These are phyloP conservation scores for Eucommia ulmoides DNA, from an alignment of 257 asterid species.

Conservation along the genomic window DNA sequence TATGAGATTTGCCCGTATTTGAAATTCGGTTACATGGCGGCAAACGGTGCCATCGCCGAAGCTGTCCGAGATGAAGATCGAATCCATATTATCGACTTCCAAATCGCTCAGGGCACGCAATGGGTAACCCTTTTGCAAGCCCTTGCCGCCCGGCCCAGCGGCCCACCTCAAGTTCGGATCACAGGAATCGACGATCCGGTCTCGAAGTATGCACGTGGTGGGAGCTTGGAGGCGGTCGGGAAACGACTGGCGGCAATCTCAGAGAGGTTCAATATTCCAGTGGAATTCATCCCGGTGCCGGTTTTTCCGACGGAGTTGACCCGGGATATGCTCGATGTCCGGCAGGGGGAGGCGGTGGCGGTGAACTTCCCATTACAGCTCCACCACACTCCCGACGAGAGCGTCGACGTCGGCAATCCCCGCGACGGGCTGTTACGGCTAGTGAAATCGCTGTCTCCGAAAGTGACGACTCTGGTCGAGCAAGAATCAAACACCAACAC, in stretches of 20 bases:
- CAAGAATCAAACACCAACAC: constrained; percentile 92
- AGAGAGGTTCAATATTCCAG: constrained; percentile 47
- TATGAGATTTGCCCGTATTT: constrained; percentile 86
- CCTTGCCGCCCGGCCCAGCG: constrained; percentile 83
- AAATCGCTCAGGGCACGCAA: constrained; percentile 87
- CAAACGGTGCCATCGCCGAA: constrained; percentile 91
- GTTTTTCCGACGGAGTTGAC: constrained; percentile 58
- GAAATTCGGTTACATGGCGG: constrained; percentile 94
- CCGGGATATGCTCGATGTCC: constrained; percentile 49
- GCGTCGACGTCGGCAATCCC: constrained; percentile 76
- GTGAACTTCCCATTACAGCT: constrained; percentile 84
- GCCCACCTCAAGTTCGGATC: constrained; percentile 78
- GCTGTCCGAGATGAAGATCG: constrained; percentile 67
- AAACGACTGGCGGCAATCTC: constrained; percentile 48
- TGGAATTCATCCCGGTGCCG: constrained; percentile 77
- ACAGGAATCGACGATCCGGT: constrained; percentile 93
- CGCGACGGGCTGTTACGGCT: constrained; percentile 75
- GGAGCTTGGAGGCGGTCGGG: constrained; percentile 41
- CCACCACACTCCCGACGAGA: constrained; percentile 89
- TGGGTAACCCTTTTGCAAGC: constrained; percentile 92
- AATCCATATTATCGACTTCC: constrained; percentile 84
- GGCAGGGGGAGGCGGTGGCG: constrained; percentile 75
- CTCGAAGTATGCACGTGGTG: constrained; percentile 73
- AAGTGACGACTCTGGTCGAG: constrained; percentile 76
- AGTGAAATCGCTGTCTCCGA: constrained; percentile 59